phyloP scores from a whole-genome alignment of 495 filamentous ascomycete species.

The Penicillium lividum region DNA sequence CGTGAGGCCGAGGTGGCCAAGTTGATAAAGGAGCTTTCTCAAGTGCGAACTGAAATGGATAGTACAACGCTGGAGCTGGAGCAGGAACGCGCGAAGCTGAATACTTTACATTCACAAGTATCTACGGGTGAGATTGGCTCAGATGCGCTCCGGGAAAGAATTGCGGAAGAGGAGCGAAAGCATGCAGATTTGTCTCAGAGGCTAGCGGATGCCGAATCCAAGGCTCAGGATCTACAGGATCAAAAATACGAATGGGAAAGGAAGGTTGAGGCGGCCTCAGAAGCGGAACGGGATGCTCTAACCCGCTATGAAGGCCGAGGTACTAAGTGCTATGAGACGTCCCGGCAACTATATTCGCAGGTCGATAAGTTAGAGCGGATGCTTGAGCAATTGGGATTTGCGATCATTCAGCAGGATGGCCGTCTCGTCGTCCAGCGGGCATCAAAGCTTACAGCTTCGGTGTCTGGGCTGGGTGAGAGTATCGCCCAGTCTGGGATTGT shows the following conservation, averaged over 20 bases:
- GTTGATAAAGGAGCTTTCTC: slow-evolving; percentile 45
- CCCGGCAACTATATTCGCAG: slow-evolving; percentile 73
- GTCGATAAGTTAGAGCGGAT: slow-evolving; percentile 75
- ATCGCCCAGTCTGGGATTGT: slow-evolving; percentile 61
- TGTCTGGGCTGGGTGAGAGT: slow-evolving; percentile 58
- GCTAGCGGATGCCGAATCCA: slow-evolving; percentile 64
- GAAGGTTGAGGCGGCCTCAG: slow-evolving; percentile 53
- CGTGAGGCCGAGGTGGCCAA: slow-evolving; percentile 39
- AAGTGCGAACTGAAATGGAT: slow-evolving; percentile 58
- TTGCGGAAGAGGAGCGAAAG: slow-evolving; percentile 69
- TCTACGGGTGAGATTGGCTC: slow-evolving; percentile 78
- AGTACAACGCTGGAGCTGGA: slow-evolving; percentile 64
- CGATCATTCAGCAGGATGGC: slow-evolving; percentile 70
- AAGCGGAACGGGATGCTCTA: slow-evolving; percentile 47
- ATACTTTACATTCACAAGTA: slow-evolving; percentile 64
- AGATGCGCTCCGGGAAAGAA: slow-evolving; percentile 67
- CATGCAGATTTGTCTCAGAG: slow-evolving; percentile 61
- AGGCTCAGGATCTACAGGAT: slow-evolving; percentile 65
- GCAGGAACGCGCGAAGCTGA: slow-evolving; percentile 65
- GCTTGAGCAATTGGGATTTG: slow-evolving; percentile 82
- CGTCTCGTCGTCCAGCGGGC: slow-evolving; percentile 74
- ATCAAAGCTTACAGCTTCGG: slow-evolving; percentile 63
- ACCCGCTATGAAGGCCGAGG: slow-evolving; percentile 63
- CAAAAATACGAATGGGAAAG: slow-evolving; percentile 62
- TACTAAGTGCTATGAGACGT: slow-evolving; percentile 73